phyloP scores from a whole-genome alignment of 768 basidiomycete species.

The Mrakia hoshinonis region DNA sequence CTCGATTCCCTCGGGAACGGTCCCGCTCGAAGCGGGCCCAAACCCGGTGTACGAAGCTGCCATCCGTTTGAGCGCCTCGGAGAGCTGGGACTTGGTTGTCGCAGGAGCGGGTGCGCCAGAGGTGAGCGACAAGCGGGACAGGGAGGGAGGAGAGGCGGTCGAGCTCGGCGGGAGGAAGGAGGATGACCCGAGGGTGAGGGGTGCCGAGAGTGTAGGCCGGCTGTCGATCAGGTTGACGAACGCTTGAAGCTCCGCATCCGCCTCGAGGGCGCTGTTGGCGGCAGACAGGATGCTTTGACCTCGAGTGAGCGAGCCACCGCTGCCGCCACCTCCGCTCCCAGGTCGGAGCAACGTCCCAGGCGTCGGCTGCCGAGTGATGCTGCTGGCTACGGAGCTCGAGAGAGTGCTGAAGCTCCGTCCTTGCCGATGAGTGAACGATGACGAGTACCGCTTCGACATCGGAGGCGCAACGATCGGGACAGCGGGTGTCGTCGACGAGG shows the following conservation, averaged over 20 bases:
- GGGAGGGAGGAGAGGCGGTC: background rate
- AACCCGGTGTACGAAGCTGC: constrained; percentile 7
- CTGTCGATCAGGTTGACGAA: constrained; percentile 21
- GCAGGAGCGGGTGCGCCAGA: background rate
- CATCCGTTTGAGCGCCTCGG: constrained; percentile 22
- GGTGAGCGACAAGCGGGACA: background rate
- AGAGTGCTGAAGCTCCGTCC: constrained; percentile 17
- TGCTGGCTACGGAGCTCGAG: constrained; percentile 11
- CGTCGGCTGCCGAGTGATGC: background rate
- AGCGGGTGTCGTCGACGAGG: background rate
- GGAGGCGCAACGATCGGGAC: background rate
- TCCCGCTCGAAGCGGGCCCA: background rate
- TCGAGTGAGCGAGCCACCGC: constrained; percentile 12
- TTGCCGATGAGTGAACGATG: constrained; percentile 16
- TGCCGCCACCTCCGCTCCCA: constrained; percentile 7
- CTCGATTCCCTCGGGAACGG: background rate
- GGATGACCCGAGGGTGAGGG: constrained; percentile 13
- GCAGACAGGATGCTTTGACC: constrained; percentile 12
- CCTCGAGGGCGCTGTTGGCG: constrained; percentile 13
- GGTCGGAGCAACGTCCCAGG: background rate
- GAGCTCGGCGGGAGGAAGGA: constrained; percentile 4
- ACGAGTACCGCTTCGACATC: constrained; percentile 18
- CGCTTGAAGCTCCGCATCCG: constrained; percentile 13
- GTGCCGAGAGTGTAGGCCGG: constrained; percentile 9
- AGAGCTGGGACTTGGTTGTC: constrained; percentile 14